Conservation (phyloP, 2,329 filamentous ascomycete genomes). For the Xylaria hypoxylon region DNA sequence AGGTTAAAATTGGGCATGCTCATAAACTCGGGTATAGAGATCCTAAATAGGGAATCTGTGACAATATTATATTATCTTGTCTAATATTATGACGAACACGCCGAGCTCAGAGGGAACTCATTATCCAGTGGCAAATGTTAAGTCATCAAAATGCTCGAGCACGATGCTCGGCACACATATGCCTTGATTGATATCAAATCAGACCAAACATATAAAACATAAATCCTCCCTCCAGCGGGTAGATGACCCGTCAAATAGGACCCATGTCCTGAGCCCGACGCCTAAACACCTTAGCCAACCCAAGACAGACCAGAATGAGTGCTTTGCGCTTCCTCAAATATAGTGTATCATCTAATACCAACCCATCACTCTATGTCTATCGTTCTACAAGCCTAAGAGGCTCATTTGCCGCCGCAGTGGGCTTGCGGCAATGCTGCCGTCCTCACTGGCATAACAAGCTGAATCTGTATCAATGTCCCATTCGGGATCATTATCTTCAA, state of each 20-base stretch:
- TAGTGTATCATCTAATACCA: slow-evolving; percentile 31
- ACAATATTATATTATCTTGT: slow-evolving; percentile 10
- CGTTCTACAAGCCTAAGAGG: slow-evolving; percentile 66
- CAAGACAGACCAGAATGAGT: slow-evolving; percentile 11
- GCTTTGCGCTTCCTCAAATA: slow-evolving; percentile 28
- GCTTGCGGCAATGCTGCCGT: slow-evolving; percentile 74
- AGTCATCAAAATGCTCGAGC: not conserved
- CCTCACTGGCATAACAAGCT: slow-evolving; percentile 77
- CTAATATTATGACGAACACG: slow-evolving; percentile 4
- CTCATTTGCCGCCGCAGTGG: slow-evolving; percentile 80
- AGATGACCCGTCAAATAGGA: not conserved
- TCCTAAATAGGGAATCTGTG: not conserved
- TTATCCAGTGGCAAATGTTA: not conserved
- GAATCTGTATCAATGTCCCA: slow-evolving; percentile 97
- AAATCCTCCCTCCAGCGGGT: slow-evolving; percentile 6
- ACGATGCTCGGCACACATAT: slow-evolving; percentile 6
- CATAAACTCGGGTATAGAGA: not conserved
- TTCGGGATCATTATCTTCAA: slow-evolving; percentile 68
- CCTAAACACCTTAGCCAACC: slow-evolving; percentile 30
- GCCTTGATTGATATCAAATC: slow-evolving; percentile 4
- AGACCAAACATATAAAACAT: slow-evolving; percentile 13
- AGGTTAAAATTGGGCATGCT: not conserved
- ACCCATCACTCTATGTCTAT: slow-evolving; percentile 38
- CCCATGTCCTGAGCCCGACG: slow-evolving; percentile 3
- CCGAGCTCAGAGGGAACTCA: not conserved